Evolutionary conservation across 1,284 basidiomycete genomes (phyloP).

Genomic region (Ustilago tritici): DNA sequence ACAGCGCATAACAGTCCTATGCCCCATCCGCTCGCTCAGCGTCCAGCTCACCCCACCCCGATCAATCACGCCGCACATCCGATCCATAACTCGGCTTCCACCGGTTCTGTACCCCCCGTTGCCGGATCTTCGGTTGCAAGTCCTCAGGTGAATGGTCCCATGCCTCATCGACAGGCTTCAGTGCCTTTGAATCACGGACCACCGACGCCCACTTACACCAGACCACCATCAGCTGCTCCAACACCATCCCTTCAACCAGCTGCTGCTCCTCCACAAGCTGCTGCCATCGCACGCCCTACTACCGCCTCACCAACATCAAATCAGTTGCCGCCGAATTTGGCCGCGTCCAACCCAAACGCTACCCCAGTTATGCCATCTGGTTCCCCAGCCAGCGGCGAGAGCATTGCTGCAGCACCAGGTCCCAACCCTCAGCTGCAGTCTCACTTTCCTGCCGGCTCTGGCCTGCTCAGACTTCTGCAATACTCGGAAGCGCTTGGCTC

Average conservation of each 20-base stretch:
- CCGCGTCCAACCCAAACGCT: not conserved
- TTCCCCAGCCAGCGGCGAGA: conserved; percentile 11
- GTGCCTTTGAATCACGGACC: conserved; percentile 40
- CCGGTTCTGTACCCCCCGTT: conserved; percentile 18
- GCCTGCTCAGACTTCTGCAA: conserved; percentile 49
- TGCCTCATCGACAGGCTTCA: conserved; percentile 34
- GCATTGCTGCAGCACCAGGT: conserved; percentile 27
- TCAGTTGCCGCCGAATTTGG: conserved; percentile 14
- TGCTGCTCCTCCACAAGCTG: conserved; percentile 10
- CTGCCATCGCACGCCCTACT: conserved; percentile 15
- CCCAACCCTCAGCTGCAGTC: conserved; percentile 48
- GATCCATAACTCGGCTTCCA: conserved; percentile 31
- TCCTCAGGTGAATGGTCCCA: conserved; percentile 37
- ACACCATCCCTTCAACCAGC: conserved; percentile 40
- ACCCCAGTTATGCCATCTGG: conserved; percentile 13
- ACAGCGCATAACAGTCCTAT: conserved; percentile 41
- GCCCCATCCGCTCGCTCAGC: conserved; percentile 24
- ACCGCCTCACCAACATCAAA: conserved; percentile 27
- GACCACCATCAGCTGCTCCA: conserved; percentile 42
- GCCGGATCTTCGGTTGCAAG: conserved; percentile 20
- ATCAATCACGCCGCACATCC: conserved; percentile 20
- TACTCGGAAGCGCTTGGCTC: conserved; percentile 45
- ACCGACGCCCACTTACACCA: conserved; percentile 36
- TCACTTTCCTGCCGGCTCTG: conserved; percentile 36
- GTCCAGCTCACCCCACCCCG: conserved; percentile 34